Conservation (phyloP, 106 monocot species). For the Chionographis japonica region DNA sequence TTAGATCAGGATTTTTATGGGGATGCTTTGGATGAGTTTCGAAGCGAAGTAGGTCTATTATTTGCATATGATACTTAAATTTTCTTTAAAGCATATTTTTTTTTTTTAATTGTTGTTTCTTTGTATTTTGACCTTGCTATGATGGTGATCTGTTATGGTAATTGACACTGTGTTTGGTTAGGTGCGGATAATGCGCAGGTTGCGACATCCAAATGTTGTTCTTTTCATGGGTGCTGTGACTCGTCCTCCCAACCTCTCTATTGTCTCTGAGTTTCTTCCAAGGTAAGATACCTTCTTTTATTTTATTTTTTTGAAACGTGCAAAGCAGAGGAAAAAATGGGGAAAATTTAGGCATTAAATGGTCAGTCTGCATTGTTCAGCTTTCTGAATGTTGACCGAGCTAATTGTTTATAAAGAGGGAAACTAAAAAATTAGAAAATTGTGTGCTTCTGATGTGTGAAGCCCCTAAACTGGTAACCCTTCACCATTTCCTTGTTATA, state of each 20-base stretch:
- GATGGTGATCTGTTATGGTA: neutral
- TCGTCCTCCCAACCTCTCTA: slow-evolving; percentile 91
- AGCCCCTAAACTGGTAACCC: no score
- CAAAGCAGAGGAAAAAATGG: neutral
- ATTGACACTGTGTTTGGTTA: slow-evolving; percentile 14
- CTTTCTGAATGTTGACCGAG: no score
- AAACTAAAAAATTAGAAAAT: no score
- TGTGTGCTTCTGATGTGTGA: no score
- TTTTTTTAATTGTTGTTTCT: neutral
- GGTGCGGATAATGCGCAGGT: slow-evolving; percentile 94
- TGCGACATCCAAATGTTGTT: slow-evolving; percentile 98
- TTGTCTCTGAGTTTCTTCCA: slow-evolving; percentile 96
- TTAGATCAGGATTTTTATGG: slow-evolving; percentile 96
- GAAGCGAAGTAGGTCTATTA: slow-evolving; percentile 65
- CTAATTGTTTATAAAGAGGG: no score
- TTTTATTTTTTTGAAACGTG: neutral
- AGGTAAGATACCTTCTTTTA: slow-evolving; percentile 36
- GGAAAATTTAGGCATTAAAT: neutral
- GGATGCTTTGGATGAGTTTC: slow-evolving; percentile 96
- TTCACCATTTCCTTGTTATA: no score
- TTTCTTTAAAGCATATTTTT: neutral
- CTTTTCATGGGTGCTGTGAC: slow-evolving; percentile 97
- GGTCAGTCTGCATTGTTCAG: neutral
- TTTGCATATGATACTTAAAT: neutral
- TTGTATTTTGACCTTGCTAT: neutral